A percentile compares a stretch with the other conserved stretches of the same genome.
Conservation (phyloP, 2,329 filamentous ascomycete species). For the Venturiaceae sp. region DNA sequence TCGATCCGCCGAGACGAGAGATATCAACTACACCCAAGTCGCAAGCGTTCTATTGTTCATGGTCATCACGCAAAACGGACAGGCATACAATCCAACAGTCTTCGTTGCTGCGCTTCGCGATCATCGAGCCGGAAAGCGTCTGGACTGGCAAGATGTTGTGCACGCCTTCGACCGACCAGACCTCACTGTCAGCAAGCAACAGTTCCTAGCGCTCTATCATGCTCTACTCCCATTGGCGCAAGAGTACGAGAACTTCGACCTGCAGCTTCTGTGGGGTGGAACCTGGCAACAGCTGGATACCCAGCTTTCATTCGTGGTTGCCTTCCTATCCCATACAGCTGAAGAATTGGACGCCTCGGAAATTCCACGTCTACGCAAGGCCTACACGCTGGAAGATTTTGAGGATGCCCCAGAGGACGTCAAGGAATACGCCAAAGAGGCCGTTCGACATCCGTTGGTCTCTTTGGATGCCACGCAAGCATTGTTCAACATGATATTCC, state of each 20-base stretch:
- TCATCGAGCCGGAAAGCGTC: constrained; percentile 43
- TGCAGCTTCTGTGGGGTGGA: constrained; percentile 85
- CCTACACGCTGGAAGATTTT: constrained; percentile 61
- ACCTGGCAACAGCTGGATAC: constrained; percentile 78
- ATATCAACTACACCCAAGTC: constrained; percentile 72
- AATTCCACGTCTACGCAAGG: constrained; percentile 70
- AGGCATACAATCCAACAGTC: constrained; percentile 56
- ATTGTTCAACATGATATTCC: constrained; percentile 53
- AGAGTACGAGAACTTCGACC: constrained; percentile 58
- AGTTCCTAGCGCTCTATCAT: constrained; percentile 75
- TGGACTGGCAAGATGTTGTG: constrained; percentile 63
- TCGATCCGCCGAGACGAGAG: constrained; percentile 45
- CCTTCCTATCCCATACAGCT: constrained; percentile 67
- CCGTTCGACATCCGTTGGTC: constrained; percentile 76
- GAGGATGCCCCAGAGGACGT: constrained; percentile 50
- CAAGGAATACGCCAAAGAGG: constrained; percentile 51
- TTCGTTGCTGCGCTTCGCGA: constrained; percentile 50
- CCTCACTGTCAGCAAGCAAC: constrained; percentile 63
- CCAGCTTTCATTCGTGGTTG: constrained; percentile 86
- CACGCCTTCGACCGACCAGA: constrained; percentile 71
- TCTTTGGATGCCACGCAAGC: constrained; percentile 74
- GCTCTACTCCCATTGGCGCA: constrained; percentile 64
- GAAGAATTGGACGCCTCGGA: constrained; percentile 74
- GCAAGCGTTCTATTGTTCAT: constrained; percentile 67
- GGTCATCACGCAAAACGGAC: constrained; percentile 53